Evolutionary conservation across 2,329 filamentous ascomycete species (phyloP), one percentile per base, ranked within the genome.

Genomic region (Knufia fluminis): DNA sequence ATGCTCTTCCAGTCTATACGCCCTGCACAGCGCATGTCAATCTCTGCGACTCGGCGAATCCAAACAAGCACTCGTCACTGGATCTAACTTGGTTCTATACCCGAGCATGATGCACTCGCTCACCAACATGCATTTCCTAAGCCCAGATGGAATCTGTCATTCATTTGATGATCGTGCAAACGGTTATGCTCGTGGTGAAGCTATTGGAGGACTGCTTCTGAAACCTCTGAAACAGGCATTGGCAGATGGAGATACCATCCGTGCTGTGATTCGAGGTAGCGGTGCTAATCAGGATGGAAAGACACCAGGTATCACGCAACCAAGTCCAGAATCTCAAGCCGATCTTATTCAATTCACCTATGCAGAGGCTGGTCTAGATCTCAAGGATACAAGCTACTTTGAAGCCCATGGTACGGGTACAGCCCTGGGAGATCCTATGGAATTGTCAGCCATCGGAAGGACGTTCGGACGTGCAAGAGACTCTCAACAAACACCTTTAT

Each of bases 101-200:
- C 28, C 38, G 3, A 26, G 22, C 9, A 20, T 38, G 16, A 49
- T 42, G 12, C 23, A 26, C 60, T 56, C 3, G 52, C 53, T 6
- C 62, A 2, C 38, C 59, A 4, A 61, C 60, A 42, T 50, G 64
- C 1, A 57, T 58, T 59, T 78, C 43, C 69, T 80, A 20, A 75
- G 74, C 1, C 70, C 76, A 24, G 70, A 71, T 0, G 76, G 76
- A 1, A 67, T 71, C 31, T 78, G 72, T 14, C 72, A 70, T 44
- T 74, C 68, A 61, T 74, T 67, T 62, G 69, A 72, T 53, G 62
- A 58, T 2, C 60, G 59, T 2, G 76, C 72, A 0, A 62, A 77
- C 54, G 76, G 74, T 4, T 76, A 68, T 59, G 73, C 66, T 23
- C 68, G 76, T 0, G 75, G 73, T 9, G 78, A 81, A 46, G 77